Evolutionary conservation across 805 yeast genomes (phyloP).

Genomic region (Candida silvatica): DNA sequence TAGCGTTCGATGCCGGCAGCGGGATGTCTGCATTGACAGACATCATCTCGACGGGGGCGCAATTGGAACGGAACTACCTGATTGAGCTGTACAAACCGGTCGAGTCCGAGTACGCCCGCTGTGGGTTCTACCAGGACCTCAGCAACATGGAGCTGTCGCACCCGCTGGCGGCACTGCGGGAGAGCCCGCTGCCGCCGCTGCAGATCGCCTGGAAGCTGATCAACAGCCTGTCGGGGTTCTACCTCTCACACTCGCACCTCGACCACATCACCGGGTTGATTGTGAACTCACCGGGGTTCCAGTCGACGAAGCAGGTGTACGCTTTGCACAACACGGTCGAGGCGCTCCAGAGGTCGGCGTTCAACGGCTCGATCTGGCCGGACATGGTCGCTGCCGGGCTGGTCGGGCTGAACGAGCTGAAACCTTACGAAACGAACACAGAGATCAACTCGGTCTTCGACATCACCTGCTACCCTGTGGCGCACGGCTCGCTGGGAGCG

Average conservation of each 20-base stretch:
- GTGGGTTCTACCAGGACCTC: constrained; percentile 1
- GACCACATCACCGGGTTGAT: constrained; percentile 71
- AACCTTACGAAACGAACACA: neutral
- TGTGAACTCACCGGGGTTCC: constrained; percentile 58
- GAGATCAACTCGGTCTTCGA: constrained; percentile 26
- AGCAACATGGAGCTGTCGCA: neutral
- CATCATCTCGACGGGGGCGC: constrained; percentile 6
- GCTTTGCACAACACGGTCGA: constrained; percentile 47
- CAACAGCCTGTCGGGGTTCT: constrained; percentile 31
- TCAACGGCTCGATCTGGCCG: constrained; percentile 82
- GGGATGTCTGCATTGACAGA: constrained; percentile 53
- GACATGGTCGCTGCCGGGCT: constrained; percentile 33
- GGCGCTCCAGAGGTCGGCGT: constrained; percentile 45
- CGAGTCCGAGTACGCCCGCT: neutral
- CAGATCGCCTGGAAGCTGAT: constrained; percentile 17
- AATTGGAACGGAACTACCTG: neutral
- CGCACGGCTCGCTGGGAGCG: constrained; percentile 24
- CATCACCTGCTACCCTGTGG: constrained; percentile 31
- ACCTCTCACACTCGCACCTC: constrained; percentile 76
- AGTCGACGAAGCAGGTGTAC: constrained; percentile 31
- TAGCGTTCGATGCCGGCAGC: constrained; percentile 75
- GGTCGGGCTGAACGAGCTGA: constrained; percentile 17
- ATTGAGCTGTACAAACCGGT: neutral
- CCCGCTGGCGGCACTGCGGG: neutral
- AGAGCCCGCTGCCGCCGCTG: neutral